These are phyloP conservation scores for Cylindrotheca closterium DNA, from an alignment of 108 stramenopile species.

Conservation along the genomic window DNA sequence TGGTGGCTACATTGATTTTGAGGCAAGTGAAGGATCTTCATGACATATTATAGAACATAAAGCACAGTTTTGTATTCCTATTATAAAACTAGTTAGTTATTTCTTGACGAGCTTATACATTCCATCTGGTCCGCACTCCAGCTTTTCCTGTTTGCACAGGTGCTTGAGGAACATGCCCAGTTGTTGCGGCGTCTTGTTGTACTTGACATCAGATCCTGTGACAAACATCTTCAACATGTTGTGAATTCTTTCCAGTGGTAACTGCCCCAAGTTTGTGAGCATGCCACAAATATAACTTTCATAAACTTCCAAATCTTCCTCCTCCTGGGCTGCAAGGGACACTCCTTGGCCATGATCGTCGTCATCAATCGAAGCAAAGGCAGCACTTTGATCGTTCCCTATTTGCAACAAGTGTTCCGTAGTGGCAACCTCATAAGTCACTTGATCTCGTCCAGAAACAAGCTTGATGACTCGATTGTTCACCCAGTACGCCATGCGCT, in stretches of 20 bases:
- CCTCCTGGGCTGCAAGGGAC: constrained; percentile 69
- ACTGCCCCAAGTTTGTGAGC: constrained; percentile 80
- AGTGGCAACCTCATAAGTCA: constrained; percentile 39
- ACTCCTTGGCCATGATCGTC: constrained; percentile 56
- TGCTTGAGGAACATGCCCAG: constrained; percentile 71
- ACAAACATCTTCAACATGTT: constrained; percentile 90
- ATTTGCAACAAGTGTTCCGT: constrained; percentile 36
- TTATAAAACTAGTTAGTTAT: constrained; percentile 12
- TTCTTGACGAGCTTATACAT: constrained; percentile 83
- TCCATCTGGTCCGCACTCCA: constrained; percentile 86
- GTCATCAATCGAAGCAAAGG: constrained; percentile 41
- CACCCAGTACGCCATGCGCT: constrained; percentile 85
- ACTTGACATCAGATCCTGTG: constrained; percentile 80
- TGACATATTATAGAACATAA: no score
- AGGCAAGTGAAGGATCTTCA: no score
- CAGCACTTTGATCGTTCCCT: constrained; percentile 17
- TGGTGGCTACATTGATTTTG: constrained; percentile 26
- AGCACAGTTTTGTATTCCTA: no score
- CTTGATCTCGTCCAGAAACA: constrained; percentile 13
- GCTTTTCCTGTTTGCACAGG: constrained; percentile 75
- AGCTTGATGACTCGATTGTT: constrained; percentile 76
- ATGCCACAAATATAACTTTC: constrained; percentile 87
- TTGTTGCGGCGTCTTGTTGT: constrained; percentile 82
- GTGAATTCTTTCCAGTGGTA: constrained; percentile 84
- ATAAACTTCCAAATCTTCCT: constrained; percentile 82